Percentiles rank a stretch among this genome's conserved stretches.
These are phyloP conservation scores for Sarocladiaceae sp. DNA, from an alignment of 2,329 filamentous ascomycete species.

Conservation along the genomic window DNA sequence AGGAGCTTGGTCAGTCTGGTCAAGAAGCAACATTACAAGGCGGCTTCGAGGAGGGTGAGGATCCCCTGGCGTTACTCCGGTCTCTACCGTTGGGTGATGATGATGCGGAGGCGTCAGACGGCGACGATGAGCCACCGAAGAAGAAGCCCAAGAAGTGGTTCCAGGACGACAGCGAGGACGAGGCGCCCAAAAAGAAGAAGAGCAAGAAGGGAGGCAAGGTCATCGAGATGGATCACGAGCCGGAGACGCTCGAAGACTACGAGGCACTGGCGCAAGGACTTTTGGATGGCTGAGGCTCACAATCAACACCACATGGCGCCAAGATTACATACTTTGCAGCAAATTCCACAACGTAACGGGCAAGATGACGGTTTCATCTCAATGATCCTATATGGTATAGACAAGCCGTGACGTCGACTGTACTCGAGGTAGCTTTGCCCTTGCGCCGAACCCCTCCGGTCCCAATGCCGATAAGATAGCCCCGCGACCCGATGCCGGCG, in stretches of 20 bases:
- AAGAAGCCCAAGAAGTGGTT: conserved; percentile 73
- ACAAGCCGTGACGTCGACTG: too few relatives aligned
- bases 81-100: conserved; percentile 42
- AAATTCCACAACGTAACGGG: too few relatives aligned
- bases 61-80: conserved; percentile 51
- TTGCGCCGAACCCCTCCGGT: too few relatives aligned
- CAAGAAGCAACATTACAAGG: conserved; percentile 2
- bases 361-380: too few relatives aligned
- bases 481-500: too few relatives aligned
- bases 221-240: conserved; percentile 59
- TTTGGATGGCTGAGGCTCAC: conserved; percentile 46
- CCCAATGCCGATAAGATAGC: too few relatives aligned
- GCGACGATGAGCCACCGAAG: conserved; percentile 39
- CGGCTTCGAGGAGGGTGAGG: conserved; percentile 38
- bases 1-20: conserved; percentile 26
- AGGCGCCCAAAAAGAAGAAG: conserved; percentile 40
- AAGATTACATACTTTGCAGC: too few relatives aligned
- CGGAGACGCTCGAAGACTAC: conserved; percentile 72
- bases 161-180: conserved; percentile 63
- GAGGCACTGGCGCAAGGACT: conserved; percentile 71
- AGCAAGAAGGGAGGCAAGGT: conserved; percentile 45
- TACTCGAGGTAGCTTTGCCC: too few relatives aligned
- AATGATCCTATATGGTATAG: too few relatives aligned
- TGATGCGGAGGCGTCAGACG: conserved; percentile 21
- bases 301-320: too few relatives aligned